Percentiles rank a stretch among this genome's conserved stretches.
Conservation (phyloP, 2,329 filamentous ascomycete species). For the Beauveria australis region DNA sequence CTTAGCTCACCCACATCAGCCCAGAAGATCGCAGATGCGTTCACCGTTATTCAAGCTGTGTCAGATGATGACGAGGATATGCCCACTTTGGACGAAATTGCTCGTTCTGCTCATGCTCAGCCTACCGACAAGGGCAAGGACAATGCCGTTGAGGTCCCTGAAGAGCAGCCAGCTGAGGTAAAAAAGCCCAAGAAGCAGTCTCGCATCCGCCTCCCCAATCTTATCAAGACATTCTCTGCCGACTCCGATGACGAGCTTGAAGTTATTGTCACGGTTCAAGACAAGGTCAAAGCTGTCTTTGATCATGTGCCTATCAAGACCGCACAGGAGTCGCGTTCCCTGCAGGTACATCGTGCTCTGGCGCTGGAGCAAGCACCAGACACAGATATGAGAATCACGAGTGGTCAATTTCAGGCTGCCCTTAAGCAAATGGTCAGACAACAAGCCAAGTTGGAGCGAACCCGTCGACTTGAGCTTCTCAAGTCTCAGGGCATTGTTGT, state of each 20-base stretch:
- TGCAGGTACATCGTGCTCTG: constrained; percentile 63
- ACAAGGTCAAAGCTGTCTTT: constrained; percentile 56
- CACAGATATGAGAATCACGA: constrained; percentile 53
- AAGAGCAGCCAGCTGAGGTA: constrained; percentile 16
- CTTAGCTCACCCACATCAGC: constrained; percentile 58
- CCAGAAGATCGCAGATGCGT: constrained; percentile 21
- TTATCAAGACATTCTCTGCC: constrained; percentile 30
- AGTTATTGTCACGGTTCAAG: constrained; percentile 43
- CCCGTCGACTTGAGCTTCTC: constrained; percentile 68
- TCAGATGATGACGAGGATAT: constrained; percentile 27
- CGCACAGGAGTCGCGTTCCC: constrained; percentile 52
- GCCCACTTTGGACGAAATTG: constrained; percentile 25
- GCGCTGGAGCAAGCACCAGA: constrained; percentile 61
- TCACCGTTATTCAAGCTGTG: constrained; percentile 8
- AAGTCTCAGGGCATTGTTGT: constrained; percentile 72
- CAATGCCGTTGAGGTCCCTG: constrained; percentile 32
- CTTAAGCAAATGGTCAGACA: constrained; percentile 66
- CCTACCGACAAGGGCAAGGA: constrained; percentile 51
- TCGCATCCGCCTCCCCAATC: constrained; percentile 39
- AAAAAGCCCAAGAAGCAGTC: constrained; percentile 37
- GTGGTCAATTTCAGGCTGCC: constrained; percentile 57
- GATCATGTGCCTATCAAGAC: constrained; percentile 58
- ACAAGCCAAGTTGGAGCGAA: constrained; percentile 71
- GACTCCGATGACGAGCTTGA: constrained; percentile 57
- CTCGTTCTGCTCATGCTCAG: constrained; percentile 24